phyloP scores from a whole-genome alignment of 2,329 filamentous ascomycete genomes.

The Nannizziopsis barbatae region DNA sequence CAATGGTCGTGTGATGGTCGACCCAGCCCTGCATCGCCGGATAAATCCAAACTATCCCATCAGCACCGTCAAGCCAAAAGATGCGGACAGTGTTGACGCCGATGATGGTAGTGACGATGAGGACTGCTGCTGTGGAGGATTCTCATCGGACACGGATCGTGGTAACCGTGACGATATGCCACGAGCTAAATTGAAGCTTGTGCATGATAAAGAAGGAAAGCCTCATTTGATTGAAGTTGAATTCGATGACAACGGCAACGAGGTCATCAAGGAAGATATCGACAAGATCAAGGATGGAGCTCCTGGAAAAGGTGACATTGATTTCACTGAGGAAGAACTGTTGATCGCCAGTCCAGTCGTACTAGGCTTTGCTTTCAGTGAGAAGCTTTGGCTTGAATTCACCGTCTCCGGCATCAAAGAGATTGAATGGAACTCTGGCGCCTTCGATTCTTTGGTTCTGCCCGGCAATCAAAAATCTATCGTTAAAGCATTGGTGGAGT shows the following conservation, averaged over 20 bases:
- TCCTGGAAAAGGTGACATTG: constrained; percentile 31
- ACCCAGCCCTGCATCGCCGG: constrained; percentile 67
- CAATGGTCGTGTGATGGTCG: constrained; percentile 79
- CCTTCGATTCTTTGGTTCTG: constrained; percentile 72
- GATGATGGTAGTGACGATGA: constrained; percentile 34
- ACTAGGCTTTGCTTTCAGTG: constrained; percentile 73
- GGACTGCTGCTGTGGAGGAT: constrained; percentile 28
- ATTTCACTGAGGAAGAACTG: constrained; percentile 72
- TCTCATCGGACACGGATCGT: constrained; percentile 22
- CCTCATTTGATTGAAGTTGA: constrained; percentile 44
- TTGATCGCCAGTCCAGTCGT: constrained; percentile 75
- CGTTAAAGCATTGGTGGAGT: constrained; percentile 71
- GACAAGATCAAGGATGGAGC: constrained; percentile 40
- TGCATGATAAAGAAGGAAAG: constrained; percentile 44
- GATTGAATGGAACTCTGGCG: constrained; percentile 72
- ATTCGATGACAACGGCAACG: constrained; percentile 45
- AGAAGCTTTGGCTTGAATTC: constrained; percentile 87
- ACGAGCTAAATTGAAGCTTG: constrained; percentile 41
- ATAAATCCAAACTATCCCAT: constrained; percentile 80
- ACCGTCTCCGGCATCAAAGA: constrained; percentile 66
- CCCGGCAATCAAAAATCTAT: constrained; percentile 52
- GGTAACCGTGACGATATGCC: constrained; percentile 27
- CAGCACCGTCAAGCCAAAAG: constrained; percentile 61
- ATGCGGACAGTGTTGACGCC: constrained; percentile 49
- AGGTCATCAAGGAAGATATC: constrained; percentile 47